Evolutionary conservation across 495 filamentous ascomycete species (phyloP).

Genomic region (Pseudomonodictys pantanalensis): DNA sequence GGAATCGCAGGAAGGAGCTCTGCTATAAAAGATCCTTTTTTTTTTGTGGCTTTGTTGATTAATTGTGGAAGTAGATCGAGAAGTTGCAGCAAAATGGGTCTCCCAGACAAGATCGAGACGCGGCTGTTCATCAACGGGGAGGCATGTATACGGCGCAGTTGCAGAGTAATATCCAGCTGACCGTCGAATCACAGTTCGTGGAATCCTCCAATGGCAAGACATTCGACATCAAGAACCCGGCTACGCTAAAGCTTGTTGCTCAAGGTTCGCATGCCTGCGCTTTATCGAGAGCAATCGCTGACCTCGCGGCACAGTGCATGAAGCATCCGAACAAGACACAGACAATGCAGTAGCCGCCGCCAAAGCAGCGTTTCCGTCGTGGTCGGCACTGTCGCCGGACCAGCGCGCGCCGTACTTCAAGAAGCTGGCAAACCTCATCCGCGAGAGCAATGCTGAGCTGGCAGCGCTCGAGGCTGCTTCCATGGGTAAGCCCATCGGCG

Average conservation of each 20-base stretch:
- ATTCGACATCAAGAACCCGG: constrained; percentile 49
- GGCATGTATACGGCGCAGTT: constrained; percentile 30
- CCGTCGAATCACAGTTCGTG: constrained; percentile 41
- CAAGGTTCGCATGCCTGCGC: constrained; percentile 33
- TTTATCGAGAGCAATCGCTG: background rate
- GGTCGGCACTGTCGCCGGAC: constrained; percentile 49
- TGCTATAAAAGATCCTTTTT: too few relatives aligned
- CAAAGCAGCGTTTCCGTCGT: constrained; percentile 56
- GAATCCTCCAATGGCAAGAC: constrained; percentile 46
- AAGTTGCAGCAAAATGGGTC: constrained; percentile 8
- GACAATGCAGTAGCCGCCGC: constrained; percentile 59
- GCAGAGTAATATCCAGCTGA: background rate
- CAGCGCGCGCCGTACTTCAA: constrained; percentile 49
- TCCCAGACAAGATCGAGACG: constrained; percentile 32
- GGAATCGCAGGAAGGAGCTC: too few relatives aligned
- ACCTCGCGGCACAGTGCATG: constrained; percentile 41
- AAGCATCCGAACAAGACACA: constrained; percentile 53
- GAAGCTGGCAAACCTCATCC: constrained; percentile 53
- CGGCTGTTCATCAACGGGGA: constrained; percentile 53
- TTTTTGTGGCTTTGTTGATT: too few relatives aligned
- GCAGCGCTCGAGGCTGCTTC: constrained; percentile 53
- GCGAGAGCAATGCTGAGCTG: constrained; percentile 49
- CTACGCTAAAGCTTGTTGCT: constrained; percentile 46
- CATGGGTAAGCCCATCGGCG: constrained; percentile 48
- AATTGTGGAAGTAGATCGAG: background rate